These are phyloP conservation scores for Plantago rigida DNA, from an alignment of 305 asterid genomes.

Conservation along the genomic window DNA sequence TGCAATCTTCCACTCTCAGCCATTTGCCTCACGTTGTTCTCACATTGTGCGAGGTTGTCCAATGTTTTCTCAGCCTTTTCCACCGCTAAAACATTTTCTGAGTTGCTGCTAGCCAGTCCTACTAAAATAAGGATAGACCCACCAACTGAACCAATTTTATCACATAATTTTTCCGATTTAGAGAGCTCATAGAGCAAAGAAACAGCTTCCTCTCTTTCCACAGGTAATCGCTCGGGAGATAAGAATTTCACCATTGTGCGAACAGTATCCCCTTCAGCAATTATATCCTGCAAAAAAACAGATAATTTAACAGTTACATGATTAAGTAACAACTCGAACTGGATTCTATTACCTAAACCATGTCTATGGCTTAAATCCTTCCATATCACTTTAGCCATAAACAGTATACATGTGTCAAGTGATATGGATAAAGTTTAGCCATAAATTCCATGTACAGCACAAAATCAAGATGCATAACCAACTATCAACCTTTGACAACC, in stretches of 20 bases:
- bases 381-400: background rate
- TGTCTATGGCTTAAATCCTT: background rate
- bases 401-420: background rate
- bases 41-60: constrained; percentile 65
- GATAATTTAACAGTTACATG: constrained; percentile 18
- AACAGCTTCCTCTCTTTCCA: constrained; percentile 88
- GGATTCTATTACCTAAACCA: background rate
- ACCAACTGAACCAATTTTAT: constrained; percentile 75
- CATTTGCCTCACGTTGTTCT: constrained; percentile 85
- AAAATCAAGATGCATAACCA: constrained; percentile 20
- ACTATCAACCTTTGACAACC: constrained; percentile 52
- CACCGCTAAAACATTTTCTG: constrained; percentile 63
- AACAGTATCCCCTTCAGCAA: constrained; percentile 84
- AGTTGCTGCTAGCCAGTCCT: constrained; percentile 90
- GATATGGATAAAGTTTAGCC: background rate
- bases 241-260: constrained; percentile 81
- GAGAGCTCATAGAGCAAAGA: constrained; percentile 82
- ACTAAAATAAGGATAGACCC: constrained; percentile 83
- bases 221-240: constrained; percentile 55
- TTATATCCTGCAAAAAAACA: constrained; percentile 54
- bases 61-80: constrained; percentile 76
- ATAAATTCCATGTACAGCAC: constrained; percentile 3
- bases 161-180: constrained; percentile 58
- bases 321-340: constrained; percentile 21
- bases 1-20: constrained; percentile 79